phyloP scores from a whole-genome alignment of 176 grass and related monocot genomes.

The Oryza glaberrima region DNA sequence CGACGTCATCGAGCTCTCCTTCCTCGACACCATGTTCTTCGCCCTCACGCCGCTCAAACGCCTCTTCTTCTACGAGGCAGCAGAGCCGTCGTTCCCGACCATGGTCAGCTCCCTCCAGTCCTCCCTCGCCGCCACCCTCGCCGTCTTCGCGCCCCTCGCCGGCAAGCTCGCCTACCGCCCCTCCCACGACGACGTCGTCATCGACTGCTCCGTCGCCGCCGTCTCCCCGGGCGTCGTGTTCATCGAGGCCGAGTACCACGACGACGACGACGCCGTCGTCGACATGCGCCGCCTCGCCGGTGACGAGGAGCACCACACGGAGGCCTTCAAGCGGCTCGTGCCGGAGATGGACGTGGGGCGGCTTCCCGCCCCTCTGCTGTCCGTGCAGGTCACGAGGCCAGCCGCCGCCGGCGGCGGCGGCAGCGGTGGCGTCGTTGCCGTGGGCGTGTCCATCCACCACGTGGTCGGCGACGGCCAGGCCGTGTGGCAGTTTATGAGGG shows the following conservation, averaged over 20 bases:
- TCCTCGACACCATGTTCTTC: conserved; percentile 1
- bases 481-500: conserved; percentile 59
- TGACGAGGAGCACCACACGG: conserved; percentile 39
- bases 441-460: conserved; percentile 51
- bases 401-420: neutral
- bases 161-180: conserved; percentile 23
- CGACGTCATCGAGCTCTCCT: conserved; percentile 1
- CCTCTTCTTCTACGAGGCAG: conserved; percentile 33
- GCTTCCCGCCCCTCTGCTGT: conserved; percentile 45
- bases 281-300: conserved; percentile 29
- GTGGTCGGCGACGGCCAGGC: conserved; percentile 46
- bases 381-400: conserved; percentile 55
- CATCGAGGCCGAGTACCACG: conserved; percentile 48
- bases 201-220: conserved; percentile 31
- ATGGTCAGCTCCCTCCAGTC: neutral
- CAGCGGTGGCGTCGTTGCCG: neutral
- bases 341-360: neutral
- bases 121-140: conserved; percentile 25
- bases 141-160: conserved; percentile 15
- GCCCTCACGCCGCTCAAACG: neutral
- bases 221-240: conserved; percentile 30
- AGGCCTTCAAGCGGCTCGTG: conserved; percentile 37
- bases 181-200: neutral
- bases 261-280: neutral
- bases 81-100: no score